A percentile compares a stretch with the other conserved stretches of the same genome.
Conservation (phyloP, 805 yeast genomes). For the Scheffersomyces lignosus region DNA sequence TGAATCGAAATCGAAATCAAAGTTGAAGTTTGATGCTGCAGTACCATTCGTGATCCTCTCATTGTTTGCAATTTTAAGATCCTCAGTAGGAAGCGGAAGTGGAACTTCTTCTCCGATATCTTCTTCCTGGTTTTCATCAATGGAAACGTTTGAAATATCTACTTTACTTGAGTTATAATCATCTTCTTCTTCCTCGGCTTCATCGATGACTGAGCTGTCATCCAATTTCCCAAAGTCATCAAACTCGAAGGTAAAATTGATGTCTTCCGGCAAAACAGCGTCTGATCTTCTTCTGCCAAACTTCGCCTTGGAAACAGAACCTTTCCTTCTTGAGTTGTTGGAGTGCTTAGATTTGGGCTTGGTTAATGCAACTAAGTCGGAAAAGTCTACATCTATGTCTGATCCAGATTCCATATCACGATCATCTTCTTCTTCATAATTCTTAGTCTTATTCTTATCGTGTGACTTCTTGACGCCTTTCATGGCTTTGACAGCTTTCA, state of each 20-base stretch:
- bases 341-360: slow-evolving; percentile 6
- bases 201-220: slow-evolving; percentile 17
- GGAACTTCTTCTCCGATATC: slow-evolving; percentile 59
- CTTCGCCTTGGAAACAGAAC: slow-evolving; percentile 14
- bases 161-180: slow-evolving; percentile 35
- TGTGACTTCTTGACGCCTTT: slow-evolving; percentile 20
- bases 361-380: slow-evolving; percentile 7
- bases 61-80: slow-evolving; percentile 1
- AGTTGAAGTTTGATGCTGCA: slow-evolving; percentile 8
- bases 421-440: not conserved
- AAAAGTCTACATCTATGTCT: slow-evolving; percentile 7
- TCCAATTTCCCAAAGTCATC: slow-evolving; percentile 26
- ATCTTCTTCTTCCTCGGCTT: slow-evolving; percentile 21
- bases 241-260: slow-evolving; percentile 42
- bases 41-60: not conserved
- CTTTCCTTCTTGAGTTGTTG: slow-evolving; percentile 4
- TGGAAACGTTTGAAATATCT: slow-evolving; percentile 37
- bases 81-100: not conserved
- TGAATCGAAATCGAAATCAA: slow-evolving; percentile 32
- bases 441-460: not conserved
- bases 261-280: slow-evolving; percentile 43
- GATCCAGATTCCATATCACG: slow-evolving; percentile 6
- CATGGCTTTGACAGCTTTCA: slow-evolving; percentile 45
- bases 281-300: slow-evolving; percentile 38
- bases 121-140: slow-evolving; percentile 43